Conservation (phyloP, 2,329 filamentous ascomycete genomes). For the Tolypocladium inflatum region DNA sequence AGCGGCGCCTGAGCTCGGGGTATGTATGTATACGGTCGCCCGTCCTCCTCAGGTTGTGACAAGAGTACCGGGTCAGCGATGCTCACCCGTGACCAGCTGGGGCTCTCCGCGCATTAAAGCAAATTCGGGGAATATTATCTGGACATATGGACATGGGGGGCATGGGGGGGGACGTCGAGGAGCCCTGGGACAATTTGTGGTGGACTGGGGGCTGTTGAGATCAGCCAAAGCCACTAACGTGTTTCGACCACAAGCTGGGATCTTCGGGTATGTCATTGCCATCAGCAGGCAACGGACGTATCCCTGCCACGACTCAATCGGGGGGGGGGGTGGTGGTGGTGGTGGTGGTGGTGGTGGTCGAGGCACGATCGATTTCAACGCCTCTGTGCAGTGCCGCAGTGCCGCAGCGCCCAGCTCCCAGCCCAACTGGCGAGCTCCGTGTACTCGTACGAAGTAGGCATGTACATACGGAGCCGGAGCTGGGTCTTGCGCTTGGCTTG, state of each 20-base stretch:
- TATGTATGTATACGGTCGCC: conserved; percentile 10
- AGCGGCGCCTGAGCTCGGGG: conserved; percentile 2
- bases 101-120: conserved; percentile 35
- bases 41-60: conserved; percentile 5
- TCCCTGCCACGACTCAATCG: conserved; percentile 8
- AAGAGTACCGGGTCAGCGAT: conserved; percentile 13
- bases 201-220: conserved; percentile 21
- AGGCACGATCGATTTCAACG: background rate
- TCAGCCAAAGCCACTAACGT: conserved; percentile 31
- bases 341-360: background rate
- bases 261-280: conserved; percentile 15
- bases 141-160: conserved; percentile 21
- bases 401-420: background rate
- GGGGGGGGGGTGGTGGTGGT: background rate
- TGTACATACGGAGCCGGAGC: background rate
- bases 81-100: conserved; percentile 28
- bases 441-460: background rate
- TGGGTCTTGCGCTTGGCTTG: background rate
- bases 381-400: background rate
- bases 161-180: conserved; percentile 24
- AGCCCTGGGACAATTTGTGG: conserved; percentile 24
- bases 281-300: conserved; percentile 2
- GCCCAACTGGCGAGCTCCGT: background rate
- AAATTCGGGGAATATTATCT: conserved; percentile 40
- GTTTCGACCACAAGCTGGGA: conserved; percentile 29